phyloP scores from a whole-genome alignment of 2,329 filamentous ascomycete species.

The Tetracladium maxilliforme region DNA sequence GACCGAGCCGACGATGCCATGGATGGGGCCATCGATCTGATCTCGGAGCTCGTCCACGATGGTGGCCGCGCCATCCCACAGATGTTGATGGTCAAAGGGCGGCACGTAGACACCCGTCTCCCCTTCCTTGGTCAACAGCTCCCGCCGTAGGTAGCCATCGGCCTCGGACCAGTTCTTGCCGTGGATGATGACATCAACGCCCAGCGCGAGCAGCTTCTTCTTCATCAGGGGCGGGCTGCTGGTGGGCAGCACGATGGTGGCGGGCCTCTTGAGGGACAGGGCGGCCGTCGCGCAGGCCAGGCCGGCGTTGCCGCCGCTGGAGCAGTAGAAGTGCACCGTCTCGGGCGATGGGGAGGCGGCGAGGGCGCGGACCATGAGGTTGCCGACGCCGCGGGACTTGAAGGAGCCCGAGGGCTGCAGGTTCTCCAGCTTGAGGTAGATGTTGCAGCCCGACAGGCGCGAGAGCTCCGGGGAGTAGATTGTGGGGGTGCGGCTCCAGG shows the following conservation, averaged over 20 bases:
- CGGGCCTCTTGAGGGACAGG: conserved; percentile 42
- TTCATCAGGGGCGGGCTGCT: conserved; percentile 56
- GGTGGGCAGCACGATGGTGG: conserved; percentile 62
- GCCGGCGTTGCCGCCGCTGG: conserved; percentile 72
- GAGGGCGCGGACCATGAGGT: conserved; percentile 44
- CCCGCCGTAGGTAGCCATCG: conserved; percentile 47
- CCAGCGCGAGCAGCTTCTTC: conserved; percentile 52
- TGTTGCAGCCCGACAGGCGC: conserved; percentile 41
- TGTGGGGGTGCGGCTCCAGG: conserved; percentile 61
- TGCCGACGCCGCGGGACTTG: conserved; percentile 67
- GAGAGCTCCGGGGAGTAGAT: conserved; percentile 53
- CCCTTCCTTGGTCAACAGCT: conserved; percentile 35
- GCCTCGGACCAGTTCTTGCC: conserved; percentile 58
- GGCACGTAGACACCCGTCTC: conserved; percentile 45
- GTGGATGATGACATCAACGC: conserved; percentile 51
- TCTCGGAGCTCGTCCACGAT: conserved; percentile 30
- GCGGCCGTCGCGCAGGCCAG: conserved; percentile 68
- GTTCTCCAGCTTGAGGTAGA: conserved; percentile 77
- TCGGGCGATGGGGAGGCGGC: conserved; percentile 16
- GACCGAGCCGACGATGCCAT: conserved; percentile 63
- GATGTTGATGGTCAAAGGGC: conserved; percentile 53
- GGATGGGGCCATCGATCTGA: conserved; percentile 26
- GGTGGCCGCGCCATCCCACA: conserved; percentile 51
- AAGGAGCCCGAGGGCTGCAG: conserved; percentile 76
- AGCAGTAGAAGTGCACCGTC: conserved; percentile 59